Evolutionary conservation across 176 grass and related monocot species (phyloP).

Genomic region (Carex cristatella): DNA sequence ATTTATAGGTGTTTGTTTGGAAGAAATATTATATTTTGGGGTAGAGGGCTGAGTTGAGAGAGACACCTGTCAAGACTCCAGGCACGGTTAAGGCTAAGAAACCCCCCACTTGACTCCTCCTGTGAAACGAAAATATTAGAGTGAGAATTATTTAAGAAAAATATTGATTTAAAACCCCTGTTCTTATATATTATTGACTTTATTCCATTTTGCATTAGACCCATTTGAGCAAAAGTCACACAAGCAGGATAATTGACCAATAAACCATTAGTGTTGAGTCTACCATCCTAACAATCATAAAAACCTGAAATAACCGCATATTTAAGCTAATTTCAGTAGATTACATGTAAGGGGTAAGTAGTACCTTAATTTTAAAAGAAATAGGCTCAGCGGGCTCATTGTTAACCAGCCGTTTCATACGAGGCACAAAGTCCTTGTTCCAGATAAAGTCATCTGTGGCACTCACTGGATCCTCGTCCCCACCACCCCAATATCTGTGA

Average conservation of each 20-base stretch:
- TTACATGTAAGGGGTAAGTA: constrained; percentile 6
- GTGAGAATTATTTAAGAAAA: not conserved
- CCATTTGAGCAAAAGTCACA: not conserved
- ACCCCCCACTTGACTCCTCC: constrained; percentile 52
- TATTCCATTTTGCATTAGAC: not conserved
- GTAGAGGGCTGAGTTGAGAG: constrained; percentile 6
- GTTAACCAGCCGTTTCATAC: constrained; percentile 59
- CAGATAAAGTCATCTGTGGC: constrained; percentile 92
- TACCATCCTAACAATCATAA: not conserved
- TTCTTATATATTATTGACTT: not conserved
- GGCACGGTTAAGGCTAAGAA: constrained; percentile 82
- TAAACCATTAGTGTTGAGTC: not conserved
- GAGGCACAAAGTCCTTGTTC: constrained; percentile 92
- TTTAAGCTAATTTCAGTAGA: constrained; percentile 18
- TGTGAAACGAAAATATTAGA: constrained; percentile 24
- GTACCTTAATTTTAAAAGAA: constrained; percentile 18
- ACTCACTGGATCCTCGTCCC: constrained; percentile 75
- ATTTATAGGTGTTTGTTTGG: not conserved
- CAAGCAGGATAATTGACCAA: not conserved
- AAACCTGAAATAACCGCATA: not conserved
- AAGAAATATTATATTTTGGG: not conserved
- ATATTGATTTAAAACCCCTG: not conserved
- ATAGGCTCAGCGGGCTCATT: constrained; percentile 40
- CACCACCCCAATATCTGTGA: constrained; percentile 57
- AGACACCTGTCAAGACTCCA: constrained; percentile 73